These are phyloP conservation scores for Suillus fuscotomentosus DNA, from an alignment of 768 basidiomycete species.

Conservation along the genomic window DNA sequence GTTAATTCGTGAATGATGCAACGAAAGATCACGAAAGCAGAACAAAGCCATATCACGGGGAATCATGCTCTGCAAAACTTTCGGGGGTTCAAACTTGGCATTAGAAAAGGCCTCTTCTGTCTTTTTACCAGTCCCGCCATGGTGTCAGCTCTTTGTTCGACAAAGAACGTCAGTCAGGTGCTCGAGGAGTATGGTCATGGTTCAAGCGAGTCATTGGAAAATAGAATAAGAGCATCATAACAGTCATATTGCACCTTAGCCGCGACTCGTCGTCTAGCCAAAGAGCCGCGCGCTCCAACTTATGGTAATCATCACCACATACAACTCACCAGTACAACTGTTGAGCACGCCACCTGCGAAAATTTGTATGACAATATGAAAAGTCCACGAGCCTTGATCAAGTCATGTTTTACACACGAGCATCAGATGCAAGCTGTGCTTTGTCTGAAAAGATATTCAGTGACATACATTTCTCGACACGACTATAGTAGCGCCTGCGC, in stretches of 20 bases:
- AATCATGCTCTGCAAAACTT: background rate
- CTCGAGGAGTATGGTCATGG: background rate
- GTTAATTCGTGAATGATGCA: background rate
- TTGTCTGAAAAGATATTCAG: background rate
- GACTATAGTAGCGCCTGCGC: background rate
- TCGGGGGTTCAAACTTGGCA: background rate
- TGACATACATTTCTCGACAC: background rate
- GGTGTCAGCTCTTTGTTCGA: background rate
- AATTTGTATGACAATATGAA: background rate
- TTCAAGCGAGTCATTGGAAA: background rate
- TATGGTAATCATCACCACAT: background rate
- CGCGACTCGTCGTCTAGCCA: background rate
- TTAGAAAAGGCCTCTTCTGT: background rate
- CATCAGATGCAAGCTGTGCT: background rate
- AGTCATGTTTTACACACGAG: background rate
- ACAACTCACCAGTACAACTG: background rate
- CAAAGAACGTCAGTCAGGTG: background rate
- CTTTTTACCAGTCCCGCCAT: background rate
- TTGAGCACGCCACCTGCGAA: background rate
- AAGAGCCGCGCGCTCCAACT: background rate
- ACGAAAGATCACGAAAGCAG: background rate
- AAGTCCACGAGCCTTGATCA: background rate
- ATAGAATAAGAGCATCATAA: background rate
- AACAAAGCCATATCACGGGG: background rate
- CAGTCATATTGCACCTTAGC: background rate